Conservation (phyloP, 2,329 filamentous ascomycete genomes). For the Colletotrichum shisoi region DNA sequence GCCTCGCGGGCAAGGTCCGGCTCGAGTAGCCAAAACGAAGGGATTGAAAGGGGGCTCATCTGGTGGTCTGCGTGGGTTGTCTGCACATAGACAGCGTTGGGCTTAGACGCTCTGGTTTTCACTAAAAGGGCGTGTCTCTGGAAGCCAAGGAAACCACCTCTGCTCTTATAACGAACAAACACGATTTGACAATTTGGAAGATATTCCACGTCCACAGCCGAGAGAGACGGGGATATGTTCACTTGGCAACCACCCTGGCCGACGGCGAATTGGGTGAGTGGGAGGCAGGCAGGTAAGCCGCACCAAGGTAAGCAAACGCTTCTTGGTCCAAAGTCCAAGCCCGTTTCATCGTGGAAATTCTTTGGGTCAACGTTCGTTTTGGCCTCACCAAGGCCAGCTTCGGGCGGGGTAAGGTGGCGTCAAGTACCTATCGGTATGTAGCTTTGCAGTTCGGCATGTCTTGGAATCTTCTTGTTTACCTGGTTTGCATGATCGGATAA, state of each 20-base stretch:
- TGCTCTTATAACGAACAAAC: constrained; percentile 18
- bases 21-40: neutral
- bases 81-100: constrained; percentile 20
- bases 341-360: neutral
- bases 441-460: neutral
- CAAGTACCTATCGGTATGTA: neutral
- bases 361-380: neutral
- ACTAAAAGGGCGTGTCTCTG: neutral
- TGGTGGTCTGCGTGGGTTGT: constrained; percentile 4
- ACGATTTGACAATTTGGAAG: neutral
- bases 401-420: neutral
- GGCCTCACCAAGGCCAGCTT: neutral
- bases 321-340: too few species aligned
- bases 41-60: constrained; percentile 16
- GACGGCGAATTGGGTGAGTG: neutral
- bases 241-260: neutral
- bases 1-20: neutral
- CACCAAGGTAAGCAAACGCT: neutral
- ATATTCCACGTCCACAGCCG: neutral
- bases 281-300: neutral
- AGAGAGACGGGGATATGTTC: neutral
- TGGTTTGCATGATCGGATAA: neutral
- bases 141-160: constrained; percentile 9
- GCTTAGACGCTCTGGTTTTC: constrained; percentile 19
- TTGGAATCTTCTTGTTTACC: neutral